Base-by-base conservation (phyloP, 2,329 filamentous ascomycete genomes). In the Xylaria sp. region DNA sequence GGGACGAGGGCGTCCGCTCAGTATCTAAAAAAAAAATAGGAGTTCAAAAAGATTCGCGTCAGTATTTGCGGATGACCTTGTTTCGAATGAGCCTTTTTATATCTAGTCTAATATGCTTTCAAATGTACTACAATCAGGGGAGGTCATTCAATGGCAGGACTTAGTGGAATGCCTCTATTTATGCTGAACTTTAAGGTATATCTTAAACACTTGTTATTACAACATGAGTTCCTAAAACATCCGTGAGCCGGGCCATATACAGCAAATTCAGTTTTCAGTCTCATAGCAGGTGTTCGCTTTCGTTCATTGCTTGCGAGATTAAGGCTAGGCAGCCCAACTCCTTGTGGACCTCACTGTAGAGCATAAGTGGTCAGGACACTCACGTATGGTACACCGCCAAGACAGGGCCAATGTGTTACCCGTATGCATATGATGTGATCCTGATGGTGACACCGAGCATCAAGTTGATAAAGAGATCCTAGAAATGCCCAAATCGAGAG, bases 1-100 rank as follows among this genome's bases (percentile, higher is more conserved):
- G 43, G 65, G 67, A 63, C 63, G 45, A 56, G 45, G 67, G 57
- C 61, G 70, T 72, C 41, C 39, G 63, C 34, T 50, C 50, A 60
- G 63, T 72, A 67, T 66, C 66, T 66, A 68, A 63, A 73, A 66
- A 63, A 50, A 70, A 67, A 66, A 70, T 66, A 70, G 68, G 70
- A 68, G 69, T 70, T 72, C 61, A 52, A 52, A 63, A 69, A 60
- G 69, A 69, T 74, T 71, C 60, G 48, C 43, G 57, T 65, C n/a
- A 45, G n/a, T 20, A 48, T 53, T 39, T 8, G 2, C 6, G 34
- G 18, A 28, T 4, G 6, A 23, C 39, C 3, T 45, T 13, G 7
- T 48, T 20, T 8, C 28, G 4, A n/a, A 41, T 12, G 28, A 39
- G n/a, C 2, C 28, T 12, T 53, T 28, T n/a, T 15, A 2, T 25